Percentiles rank a stretch among this genome's conserved stretches.
phyloP scores from a whole-genome alignment of 2,329 filamentous ascomycete species.

The Cladosporium colombiae region DNA sequence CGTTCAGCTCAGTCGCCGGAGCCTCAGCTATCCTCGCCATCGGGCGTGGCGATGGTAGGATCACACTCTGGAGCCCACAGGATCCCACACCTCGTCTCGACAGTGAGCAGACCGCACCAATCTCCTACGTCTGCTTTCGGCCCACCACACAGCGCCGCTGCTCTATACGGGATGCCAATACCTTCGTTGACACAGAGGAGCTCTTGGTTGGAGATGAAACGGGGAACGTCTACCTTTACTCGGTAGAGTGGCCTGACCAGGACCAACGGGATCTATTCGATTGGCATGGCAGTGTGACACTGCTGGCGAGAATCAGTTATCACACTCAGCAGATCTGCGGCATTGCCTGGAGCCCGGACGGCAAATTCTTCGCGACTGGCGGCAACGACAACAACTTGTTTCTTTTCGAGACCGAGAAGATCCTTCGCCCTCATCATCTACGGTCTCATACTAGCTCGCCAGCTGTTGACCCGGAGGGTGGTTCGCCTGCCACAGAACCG shows the following conservation, averaged over 20 bases:
- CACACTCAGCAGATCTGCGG: conserved; percentile 92
- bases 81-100: conserved; percentile 73
- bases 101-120: conserved; percentile 66
- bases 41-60: conserved; percentile 73
- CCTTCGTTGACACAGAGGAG: conserved; percentile 71
- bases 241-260: conserved; percentile 74
- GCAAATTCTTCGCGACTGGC: conserved; percentile 77
- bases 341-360: conserved; percentile 80
- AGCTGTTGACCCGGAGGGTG: conserved; percentile 25
- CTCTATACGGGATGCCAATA: conserved; percentile 52
- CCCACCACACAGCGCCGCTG: conserved; percentile 58
- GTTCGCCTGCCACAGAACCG: conserved; percentile 17
- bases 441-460: neutral
- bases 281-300: conserved; percentile 76
- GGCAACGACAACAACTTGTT: conserved; percentile 91
- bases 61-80: conserved; percentile 76
- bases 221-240: conserved; percentile 84
- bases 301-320: conserved; percentile 73
- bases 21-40: conserved; percentile 79
- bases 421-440: conserved; percentile 39
- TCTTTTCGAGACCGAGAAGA: conserved; percentile 69
- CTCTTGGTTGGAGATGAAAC: conserved; percentile 82
- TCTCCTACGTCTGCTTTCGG: conserved; percentile 82
- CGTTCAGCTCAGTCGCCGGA: conserved; percentile 81
- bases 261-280: conserved; percentile 65